Base-by-base conservation (phyloP, 1,284 basidiomycete species). In the Sporisorium iseilematis-ciliati region DNA sequence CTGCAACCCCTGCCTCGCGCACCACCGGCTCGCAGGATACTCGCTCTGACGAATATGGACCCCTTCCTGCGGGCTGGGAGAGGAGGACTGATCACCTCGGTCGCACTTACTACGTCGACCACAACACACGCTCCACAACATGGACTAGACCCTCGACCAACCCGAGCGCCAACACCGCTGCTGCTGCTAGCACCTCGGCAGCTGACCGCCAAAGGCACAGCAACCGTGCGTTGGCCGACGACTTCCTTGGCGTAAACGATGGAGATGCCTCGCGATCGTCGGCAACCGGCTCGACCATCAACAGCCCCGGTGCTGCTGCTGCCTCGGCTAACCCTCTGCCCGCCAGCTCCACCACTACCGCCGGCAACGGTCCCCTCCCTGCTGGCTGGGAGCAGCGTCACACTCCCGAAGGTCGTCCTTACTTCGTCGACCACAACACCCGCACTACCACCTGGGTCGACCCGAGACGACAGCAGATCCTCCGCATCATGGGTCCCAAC, bases 381-480 rank as follows among this genome's bases (percentile, higher is more conserved):
- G 90, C 93, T 20, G 97, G 96, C 18, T 99, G 97, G 97, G 97
- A 99, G 86, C 96, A 99, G 86, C 91, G 96, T 42, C 92, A 93
- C 82, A 98, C 95, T 1, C 92, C 95, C n/a, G 95, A 98, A 86
- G 96, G 96, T 6, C 89, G 97, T 51, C 94, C 96, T 1, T 99
- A 98, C 88, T 98, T 97, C 85, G 95, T 99, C 38, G 83, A 82
- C 83, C 94, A 97, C 87, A 93, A 93, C 85, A 95, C 94, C 0
- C 91, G 97, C 26, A 97, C 95, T 38, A 98, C 96, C 18, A 98
- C 96, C 23, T 99, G 96, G 96, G 94, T 94, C 33, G 97, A 99
- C 86, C 97, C 97, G 4, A 91, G 96, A 42, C 91, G 94, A 23
- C 91, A 92, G 86, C 93, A 93, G 61, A 89, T 95, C 65, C 88